phyloP scores from a whole-genome alignment of 2,329 filamentous ascomycete genomes.

The Calonectria naviculata region DNA sequence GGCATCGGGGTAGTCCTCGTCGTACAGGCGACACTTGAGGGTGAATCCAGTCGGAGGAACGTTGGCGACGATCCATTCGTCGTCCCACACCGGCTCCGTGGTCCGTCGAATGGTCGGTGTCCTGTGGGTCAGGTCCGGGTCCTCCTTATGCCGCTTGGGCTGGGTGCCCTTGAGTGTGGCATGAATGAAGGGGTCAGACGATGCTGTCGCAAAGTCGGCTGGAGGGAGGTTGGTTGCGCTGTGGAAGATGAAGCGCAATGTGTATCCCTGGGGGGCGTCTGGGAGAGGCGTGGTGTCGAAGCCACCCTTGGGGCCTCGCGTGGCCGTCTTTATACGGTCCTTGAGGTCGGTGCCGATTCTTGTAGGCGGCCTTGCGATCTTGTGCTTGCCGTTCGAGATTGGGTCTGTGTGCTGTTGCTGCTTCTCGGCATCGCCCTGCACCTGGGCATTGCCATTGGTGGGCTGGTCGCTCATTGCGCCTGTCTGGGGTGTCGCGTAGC shows the following conservation, averaged over 20 bases:
- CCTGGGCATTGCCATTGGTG: conserved; percentile 21
- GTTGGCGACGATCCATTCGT: conserved; percentile 89
- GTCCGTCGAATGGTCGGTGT: conserved; percentile 80
- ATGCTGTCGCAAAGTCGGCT: conserved; percentile 80
- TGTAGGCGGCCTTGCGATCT: conserved; percentile 15
- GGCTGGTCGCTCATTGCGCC: conserved; percentile 30
- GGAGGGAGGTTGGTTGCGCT: conserved; percentile 83
- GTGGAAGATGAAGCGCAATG: conserved; percentile 86
- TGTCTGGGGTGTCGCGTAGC: conserved; percentile 20
- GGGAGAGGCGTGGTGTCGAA: conserved; percentile 85
- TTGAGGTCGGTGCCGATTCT: conserved; percentile 36
- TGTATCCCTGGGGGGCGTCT: conserved; percentile 80
- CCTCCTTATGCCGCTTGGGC: conserved; percentile 86
- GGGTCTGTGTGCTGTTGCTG: not conserved
- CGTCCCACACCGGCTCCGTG: conserved; percentile 83
- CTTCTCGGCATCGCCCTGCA: conserved; percentile 5
- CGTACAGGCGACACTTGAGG: conserved; percentile 88
- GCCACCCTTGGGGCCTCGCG: conserved; percentile 73
- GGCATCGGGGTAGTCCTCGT: conserved; percentile 88
- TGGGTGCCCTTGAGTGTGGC: conserved; percentile 79
- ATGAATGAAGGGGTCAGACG: conserved; percentile 85
- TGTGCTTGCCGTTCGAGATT: conserved; percentile 9
- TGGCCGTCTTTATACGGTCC: conserved; percentile 37
- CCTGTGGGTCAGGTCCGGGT: conserved; percentile 78
- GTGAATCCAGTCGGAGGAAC: conserved; percentile 83